Percentiles rank a stretch among this genome's conserved stretches.
Evolutionary conservation across 306 rosid species (phyloP).

Genomic region (Nissolia schottii): DNA sequence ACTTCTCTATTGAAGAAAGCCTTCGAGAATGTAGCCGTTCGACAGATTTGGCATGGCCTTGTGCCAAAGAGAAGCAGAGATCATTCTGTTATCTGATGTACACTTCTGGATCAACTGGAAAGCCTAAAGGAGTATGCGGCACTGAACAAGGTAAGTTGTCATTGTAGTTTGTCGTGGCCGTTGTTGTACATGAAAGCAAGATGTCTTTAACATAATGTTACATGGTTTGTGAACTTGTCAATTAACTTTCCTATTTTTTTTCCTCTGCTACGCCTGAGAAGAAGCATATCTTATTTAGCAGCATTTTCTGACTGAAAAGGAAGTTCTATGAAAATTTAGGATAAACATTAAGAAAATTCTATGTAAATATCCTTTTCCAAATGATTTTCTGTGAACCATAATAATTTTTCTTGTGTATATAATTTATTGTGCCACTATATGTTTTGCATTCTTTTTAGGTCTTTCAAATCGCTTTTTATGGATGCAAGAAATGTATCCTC

Average conservation of each 20-base stretch:
- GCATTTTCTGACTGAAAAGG: background rate
- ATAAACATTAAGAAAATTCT: background rate
- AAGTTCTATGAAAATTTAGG: background rate
- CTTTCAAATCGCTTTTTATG: slow-evolving; percentile 74
- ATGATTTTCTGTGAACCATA: background rate
- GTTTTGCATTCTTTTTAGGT: slow-evolving; percentile 42
- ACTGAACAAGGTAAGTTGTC: slow-evolving; percentile 61
- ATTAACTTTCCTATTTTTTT: background rate
- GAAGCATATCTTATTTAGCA: slow-evolving; percentile 1
- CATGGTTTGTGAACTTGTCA: background rate
- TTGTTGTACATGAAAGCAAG: background rate
- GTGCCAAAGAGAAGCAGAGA: slow-evolving; percentile 49
- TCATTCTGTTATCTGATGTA: slow-evolving; percentile 76
- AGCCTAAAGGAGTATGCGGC: slow-evolving; percentile 89
- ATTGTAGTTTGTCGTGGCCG: background rate
- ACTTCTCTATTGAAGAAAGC: slow-evolving; percentile 51
- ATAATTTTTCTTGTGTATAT: background rate
- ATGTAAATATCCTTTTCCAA: too few species aligned
- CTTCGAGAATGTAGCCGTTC: slow-evolving; percentile 16
- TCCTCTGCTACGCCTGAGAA: background rate
- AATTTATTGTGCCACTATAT: background rate
- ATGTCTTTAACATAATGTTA: background rate
- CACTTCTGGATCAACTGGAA: slow-evolving; percentile 95
- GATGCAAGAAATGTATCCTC: slow-evolving; percentile 84
- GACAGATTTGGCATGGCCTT: slow-evolving; percentile 45